Conservation (phyloP, 1,139 yeast species). For the Magnusiomyces fungicola region DNA sequence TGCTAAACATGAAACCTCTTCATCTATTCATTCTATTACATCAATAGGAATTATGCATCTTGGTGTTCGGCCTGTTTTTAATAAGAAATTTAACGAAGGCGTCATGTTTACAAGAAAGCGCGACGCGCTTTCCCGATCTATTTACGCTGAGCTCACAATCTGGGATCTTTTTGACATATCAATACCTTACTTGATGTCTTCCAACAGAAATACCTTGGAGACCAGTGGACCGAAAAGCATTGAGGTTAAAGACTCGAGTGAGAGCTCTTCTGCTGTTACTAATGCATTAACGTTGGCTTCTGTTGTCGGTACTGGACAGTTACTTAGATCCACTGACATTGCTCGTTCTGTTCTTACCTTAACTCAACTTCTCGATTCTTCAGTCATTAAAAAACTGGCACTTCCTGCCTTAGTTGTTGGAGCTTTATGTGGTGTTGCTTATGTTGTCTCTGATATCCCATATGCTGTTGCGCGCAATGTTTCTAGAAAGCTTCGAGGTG, state of each 20-base stretch:
- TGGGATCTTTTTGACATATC: constrained; percentile 62
- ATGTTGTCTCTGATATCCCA: constrained; percentile 73
- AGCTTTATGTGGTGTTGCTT: constrained; percentile 54
- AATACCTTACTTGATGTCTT: constrained; percentile 18
- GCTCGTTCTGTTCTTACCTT: constrained; percentile 25
- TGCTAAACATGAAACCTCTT: constrained; percentile 55
- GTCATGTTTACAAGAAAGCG: constrained; percentile 76
- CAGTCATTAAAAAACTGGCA: constrained; percentile 33
- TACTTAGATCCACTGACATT: constrained; percentile 26
- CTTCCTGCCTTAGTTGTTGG: constrained; percentile 47
- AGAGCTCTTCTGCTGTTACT: constrained; percentile 32
- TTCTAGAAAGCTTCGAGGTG: constrained; percentile 59
- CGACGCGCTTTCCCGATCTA: constrained; percentile 54
- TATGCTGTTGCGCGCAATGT: constrained; percentile 81
- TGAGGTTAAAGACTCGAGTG: constrained; percentile 8
- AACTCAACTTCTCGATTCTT: constrained; percentile 18
- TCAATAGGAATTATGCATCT: constrained; percentile 42
- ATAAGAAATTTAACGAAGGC: constrained; percentile 64
- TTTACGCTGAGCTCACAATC: constrained; percentile 53
- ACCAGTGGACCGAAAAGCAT: constrained; percentile 31
- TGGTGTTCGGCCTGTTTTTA: constrained; percentile 46
- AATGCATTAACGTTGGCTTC: constrained; percentile 35
- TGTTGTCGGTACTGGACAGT: constrained; percentile 33
- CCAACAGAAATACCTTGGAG: constrained; percentile 2
- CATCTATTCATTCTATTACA: constrained; percentile 56